Base-by-base conservation (phyloP, 768 basidiomycete genomes). In the Mycena amicta region DNA sequence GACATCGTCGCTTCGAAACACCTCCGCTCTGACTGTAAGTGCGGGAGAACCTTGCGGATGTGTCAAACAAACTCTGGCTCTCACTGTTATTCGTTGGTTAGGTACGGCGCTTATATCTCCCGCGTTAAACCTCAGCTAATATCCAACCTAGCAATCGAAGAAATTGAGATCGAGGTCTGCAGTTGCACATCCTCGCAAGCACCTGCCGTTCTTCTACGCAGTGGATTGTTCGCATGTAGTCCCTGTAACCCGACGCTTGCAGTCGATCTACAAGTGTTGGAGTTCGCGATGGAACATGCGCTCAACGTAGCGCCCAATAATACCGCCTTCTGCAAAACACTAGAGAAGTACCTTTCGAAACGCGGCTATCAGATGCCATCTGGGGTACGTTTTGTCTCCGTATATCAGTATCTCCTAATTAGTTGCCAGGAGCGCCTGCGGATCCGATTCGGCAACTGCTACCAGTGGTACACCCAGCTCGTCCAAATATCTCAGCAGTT, bases 161-260 rank as follows among this genome's bases (percentile, higher is more conserved):
- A 28, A 28, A 52, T 62, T 41, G 18, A 29, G 45, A 15, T 68
- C 52, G 59, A 53, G 40, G 3, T 55, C 59, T 52, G 65, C 63
- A 2, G 54, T 59, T 1, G 26, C 30, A 12, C 70, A 74, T 43
- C 33, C 8, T 18, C 8, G 8, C 8, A 8, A 18, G 33, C 33
- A 8, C 33, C 33, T 8, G 33, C 33, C 33, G 8, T 8, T 8
- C 68, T 74, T 5, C 50, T 75, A 2, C 26, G 50, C 40, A 28
- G n/a, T 2, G 70, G 67, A 1, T 59, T 67, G 20, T 72, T 74
- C 51, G 66, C 73, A 15, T 70, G 66, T 31, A 60, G 71, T 6
- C 74, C 74, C 0, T 20, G 66, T 4, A 54, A 49, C 0, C 75
- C 75, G 5, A 66, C 68, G 12, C 57, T 76, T 2, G 74, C 71